phyloP scores from a whole-genome alignment of 495 filamentous ascomycete species.

The Paragyromitra xinjiangensis region DNA sequence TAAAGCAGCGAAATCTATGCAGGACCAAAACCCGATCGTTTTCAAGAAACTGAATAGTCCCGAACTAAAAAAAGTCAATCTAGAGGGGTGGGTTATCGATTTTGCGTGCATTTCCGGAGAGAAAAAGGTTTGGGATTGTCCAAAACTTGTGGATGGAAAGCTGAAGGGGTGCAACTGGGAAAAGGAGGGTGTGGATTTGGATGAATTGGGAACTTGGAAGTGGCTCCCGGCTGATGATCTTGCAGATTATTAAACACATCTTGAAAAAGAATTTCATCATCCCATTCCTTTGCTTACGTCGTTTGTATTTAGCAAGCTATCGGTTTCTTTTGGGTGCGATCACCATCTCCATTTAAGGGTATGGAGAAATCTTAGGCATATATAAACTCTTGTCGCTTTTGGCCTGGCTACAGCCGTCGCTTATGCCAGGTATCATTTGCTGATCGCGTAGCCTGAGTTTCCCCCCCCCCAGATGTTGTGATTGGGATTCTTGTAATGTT shows the following conservation, averaged over 20 bases:
- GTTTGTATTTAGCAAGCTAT: too few relatives aligned
- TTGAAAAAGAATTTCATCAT: too few relatives aligned
- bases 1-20: not conserved
- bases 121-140: not conserved
- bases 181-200: not conserved
- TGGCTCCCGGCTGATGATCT: not conserved
- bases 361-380: too few relatives aligned
- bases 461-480: not conserved
- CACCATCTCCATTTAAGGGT: too few relatives aligned
- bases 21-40: not conserved
- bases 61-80: not conserved
- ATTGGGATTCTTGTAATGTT: not conserved
- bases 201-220: not conserved
- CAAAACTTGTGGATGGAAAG: not conserved
- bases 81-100: not conserved
- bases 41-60: not conserved
- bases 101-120: not conserved
- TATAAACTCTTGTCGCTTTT: not conserved
- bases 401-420: not conserved
- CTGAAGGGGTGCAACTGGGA: not conserved
- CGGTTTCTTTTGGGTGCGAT: too few relatives aligned
- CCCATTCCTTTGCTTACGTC: too few relatives aligned
- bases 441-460: not conserved
- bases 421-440: not conserved
- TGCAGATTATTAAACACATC: too few relatives aligned